Base-by-base conservation (phyloP, 2,329 filamentous ascomycete genomes). In the Monilinia polystroma region DNA sequence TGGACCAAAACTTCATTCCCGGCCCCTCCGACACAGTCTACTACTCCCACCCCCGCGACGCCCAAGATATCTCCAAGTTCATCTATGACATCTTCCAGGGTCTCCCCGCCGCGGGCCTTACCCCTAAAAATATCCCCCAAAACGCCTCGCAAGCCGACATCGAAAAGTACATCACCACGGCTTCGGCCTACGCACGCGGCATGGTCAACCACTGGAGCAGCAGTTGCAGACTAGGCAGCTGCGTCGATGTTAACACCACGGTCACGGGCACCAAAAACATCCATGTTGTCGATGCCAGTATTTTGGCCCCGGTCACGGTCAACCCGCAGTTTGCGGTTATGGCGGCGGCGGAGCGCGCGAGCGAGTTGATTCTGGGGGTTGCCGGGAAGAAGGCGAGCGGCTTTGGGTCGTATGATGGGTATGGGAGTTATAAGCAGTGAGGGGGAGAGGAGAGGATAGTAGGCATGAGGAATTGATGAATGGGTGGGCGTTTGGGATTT, bases 291-390 rank as follows among this genome's bases (percentile, higher is more conserved):
- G 83, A 85, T 72, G 80, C 79, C 0, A 82, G 80, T 47, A 82
- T 85, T 51, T 69, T 84, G 10, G 73, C 79, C 41, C 83, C 83
- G 0, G 72, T 85, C 70, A 84, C 81, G 0, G 82, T 83, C 1
- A 85, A 85, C 70, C 83, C 83, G 1, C 82, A 83, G 69, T 82
- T 85, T 73, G 83, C 82, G 0, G 78, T 84, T 35, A 85, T 85
- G 82, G 79, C 83, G 26, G 82, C 81, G 5, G 83, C 79, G 0
- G 83, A 85, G 76, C 79, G 78, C 69, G 83, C 80, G 1, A 78
- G 80, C 3, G 83, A 85, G 74, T 76, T 80, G 70, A 83, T 85
- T 70, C 73, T 80, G 68, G 66, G 14, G 14, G 29, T 35, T 3
- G 43, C 32, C 12, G 41, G 41, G 41, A 43, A 10, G 12, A 10